These are phyloP conservation scores for Toxoplasma gondii DNA, from an alignment of 169 alveolate genomes.

Conservation along the genomic window DNA sequence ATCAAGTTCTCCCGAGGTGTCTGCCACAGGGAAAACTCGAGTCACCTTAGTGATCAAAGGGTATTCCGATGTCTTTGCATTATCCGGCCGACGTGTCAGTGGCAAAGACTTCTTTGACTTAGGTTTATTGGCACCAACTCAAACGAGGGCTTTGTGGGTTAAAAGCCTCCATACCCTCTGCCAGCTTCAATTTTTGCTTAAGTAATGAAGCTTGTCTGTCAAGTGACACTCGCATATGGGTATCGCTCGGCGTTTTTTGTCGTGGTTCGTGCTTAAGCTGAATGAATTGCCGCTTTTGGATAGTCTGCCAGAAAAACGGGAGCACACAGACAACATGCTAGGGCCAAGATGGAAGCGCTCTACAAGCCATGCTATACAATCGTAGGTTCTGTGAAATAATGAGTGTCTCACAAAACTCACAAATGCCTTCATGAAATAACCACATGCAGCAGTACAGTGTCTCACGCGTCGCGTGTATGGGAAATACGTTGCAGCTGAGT, in stretches of 20 bases:
- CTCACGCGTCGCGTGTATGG: too few species aligned
- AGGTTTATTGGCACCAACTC: too few species aligned
- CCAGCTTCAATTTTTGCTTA: slow-evolving; percentile 26
- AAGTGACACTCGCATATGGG: slow-evolving; percentile 19
- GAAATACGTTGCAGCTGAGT: neutral
- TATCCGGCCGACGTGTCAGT: too few species aligned
- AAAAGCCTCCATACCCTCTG: slow-evolving; percentile 9
- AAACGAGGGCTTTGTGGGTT: too few species aligned
- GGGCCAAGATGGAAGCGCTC: neutral
- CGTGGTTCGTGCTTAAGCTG: slow-evolving; percentile 82
- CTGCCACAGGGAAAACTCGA: neutral
- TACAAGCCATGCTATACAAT: neutral
- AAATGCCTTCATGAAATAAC: too few species aligned
- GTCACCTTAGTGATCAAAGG: neutral
- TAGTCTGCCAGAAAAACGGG: slow-evolving; percentile 40
- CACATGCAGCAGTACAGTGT: too few species aligned
- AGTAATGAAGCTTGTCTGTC: slow-evolving; percentile 31
- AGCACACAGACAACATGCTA: neutral
- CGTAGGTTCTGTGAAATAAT: neutral
- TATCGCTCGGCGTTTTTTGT: neutral
- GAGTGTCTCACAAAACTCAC: too few species aligned
- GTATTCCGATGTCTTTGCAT: too few species aligned
- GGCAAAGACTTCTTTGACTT: too few species aligned
- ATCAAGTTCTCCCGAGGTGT: neutral
- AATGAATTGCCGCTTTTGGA: slow-evolving; percentile 87